Base-by-base conservation (phyloP, 257 asterid genomes). In the Agastache rugosa region DNA sequence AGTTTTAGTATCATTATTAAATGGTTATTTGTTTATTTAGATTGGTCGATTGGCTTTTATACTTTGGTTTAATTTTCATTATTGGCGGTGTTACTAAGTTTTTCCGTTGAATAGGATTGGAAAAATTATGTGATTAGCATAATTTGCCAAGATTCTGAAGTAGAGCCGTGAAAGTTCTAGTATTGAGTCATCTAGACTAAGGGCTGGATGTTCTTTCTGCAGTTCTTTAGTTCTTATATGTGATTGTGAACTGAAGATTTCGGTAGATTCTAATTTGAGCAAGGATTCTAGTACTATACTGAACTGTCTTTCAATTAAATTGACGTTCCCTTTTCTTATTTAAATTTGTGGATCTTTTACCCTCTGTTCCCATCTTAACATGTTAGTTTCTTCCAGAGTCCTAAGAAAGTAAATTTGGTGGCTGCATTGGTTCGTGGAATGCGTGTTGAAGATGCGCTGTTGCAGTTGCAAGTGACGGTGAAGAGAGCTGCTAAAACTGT, bases 391-490 rank as follows among this genome's bases (percentile, higher is more conserved):
- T 82, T 77, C 63, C 92, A 92, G 97, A 92, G 97, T 79, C 97
- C 97, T 60, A 94, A 94, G 86, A 94, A 92, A 87, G 83, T 94
- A 62, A 92, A 92, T 81, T 84, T 94, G 87, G 97, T 92, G 65
- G 97, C 99, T 71, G 95, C 89, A 55, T 81, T 94, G 68, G 96
- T 94, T 64, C 97, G 97, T 50, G 99, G 99, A 60, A 92, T 94
- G 99, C 97, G 90, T 54, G 99, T 92, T 70, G 97, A 94, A 83
- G 99, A 94, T 84, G 97, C 99, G n/a, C 77, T 92, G 82, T 77
- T 94, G 85, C 99, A 94, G 87, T 82, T 94, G 84, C 99, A 94
- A 87, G 93, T 94, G 73, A 90, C 87, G 0, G 88, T 91, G 59
- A 94, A 94, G 71, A 85, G 99, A 79, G 99, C 99, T 85, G 90